Conservation (phyloP, 345 rosid species). For the Barbarea vulgaris region DNA sequence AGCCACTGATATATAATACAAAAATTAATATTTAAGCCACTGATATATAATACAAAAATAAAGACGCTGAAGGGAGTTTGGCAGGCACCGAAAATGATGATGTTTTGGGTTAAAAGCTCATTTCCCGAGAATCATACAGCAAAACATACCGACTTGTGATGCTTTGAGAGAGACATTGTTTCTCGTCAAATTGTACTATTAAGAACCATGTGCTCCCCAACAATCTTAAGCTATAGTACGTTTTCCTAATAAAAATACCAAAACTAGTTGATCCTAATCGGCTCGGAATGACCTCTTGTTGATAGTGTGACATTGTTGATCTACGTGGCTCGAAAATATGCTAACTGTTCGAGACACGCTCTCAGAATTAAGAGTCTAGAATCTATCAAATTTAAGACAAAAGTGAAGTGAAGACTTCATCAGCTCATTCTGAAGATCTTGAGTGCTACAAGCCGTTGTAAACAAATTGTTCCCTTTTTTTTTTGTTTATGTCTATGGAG, state of each 20-base stretch:
- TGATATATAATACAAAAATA: slow-evolving; percentile 8
- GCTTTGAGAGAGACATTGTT: slow-evolving; percentile 36
- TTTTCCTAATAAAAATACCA: background rate
- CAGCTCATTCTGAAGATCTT: slow-evolving; percentile 6
- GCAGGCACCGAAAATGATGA: slow-evolving; percentile 45
- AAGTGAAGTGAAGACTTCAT: background rate
- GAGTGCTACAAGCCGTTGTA: background rate
- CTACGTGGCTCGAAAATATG: background rate
- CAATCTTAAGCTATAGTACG: slow-evolving; percentile 12
- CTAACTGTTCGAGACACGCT: background rate
- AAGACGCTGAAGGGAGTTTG: slow-evolving; percentile 27
- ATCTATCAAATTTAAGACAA: background rate
- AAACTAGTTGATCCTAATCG: background rate
- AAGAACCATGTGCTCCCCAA: slow-evolving; percentile 43
- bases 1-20: slow-evolving; percentile 14
- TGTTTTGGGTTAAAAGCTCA: slow-evolving; percentile 38
- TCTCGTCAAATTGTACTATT: slow-evolving; percentile 34
- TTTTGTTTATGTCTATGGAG: background rate
- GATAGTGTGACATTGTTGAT: slow-evolving; percentile 1
- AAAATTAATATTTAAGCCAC: slow-evolving; percentile 33
- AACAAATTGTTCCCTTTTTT: background rate
- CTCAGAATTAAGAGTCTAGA: background rate
- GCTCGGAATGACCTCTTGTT: background rate
- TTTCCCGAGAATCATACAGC: slow-evolving; percentile 39
- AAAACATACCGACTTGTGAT: slow-evolving; percentile 33